These are phyloP conservation scores for Stentor coeruleus DNA, from an alignment of 73 alveolate species.

Conservation along the genomic window DNA sequence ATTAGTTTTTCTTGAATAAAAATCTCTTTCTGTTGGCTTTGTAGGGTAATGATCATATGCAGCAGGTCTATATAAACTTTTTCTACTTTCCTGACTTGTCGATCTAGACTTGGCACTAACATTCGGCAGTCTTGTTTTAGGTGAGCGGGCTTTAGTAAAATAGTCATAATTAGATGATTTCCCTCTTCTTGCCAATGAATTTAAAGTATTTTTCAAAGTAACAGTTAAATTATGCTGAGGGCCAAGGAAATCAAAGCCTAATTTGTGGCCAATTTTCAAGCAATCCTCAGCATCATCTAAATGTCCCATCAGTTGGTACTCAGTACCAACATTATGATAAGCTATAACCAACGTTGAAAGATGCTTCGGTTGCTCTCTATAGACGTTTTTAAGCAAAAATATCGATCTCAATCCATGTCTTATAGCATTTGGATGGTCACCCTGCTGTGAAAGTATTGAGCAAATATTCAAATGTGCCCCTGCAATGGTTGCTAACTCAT, in stretches of 20 bases:
- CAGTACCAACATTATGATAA: slow-evolving; percentile 10
- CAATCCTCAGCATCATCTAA: background rate
- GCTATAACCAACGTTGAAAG: slow-evolving; percentile 17
- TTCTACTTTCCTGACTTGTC: background rate
- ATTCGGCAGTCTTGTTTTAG: background rate
- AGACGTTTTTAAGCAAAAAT: background rate
- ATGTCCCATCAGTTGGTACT: background rate
- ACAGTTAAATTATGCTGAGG: background rate
- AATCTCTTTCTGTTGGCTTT: background rate
- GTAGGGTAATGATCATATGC: no score
- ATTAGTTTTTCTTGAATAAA: background rate
- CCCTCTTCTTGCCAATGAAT: background rate
- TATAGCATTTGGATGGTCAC: background rate
- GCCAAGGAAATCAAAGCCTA: background rate
- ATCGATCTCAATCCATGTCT: background rate
- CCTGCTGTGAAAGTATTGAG: background rate
- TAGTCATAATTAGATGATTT: background rate
- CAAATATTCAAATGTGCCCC: slow-evolving; percentile 24
- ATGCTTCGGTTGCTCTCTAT: background rate
- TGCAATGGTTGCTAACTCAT: slow-evolving; percentile 20
- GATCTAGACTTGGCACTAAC: background rate
- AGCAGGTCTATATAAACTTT: background rate
- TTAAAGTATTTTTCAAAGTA: background rate
- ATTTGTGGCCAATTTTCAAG: background rate
- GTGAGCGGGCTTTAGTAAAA: background rate